Evolutionary conservation across 148 eudicot species (phyloP), one percentile per base, ranked within the genome.

Genomic region (Spergularia marina): DNA sequence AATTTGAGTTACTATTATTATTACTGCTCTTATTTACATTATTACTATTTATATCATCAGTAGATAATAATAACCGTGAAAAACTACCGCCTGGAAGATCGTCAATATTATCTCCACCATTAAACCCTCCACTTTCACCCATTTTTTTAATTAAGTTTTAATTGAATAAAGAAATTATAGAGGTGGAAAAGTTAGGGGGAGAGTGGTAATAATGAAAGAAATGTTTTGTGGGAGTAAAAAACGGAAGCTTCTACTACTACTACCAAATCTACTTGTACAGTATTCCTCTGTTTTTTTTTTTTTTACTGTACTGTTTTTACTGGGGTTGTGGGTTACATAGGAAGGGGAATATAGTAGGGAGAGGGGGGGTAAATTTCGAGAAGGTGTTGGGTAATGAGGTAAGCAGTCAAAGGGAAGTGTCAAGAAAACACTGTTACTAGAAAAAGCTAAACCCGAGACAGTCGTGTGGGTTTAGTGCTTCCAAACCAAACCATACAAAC

Each of bases 1-100:
- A 20, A 13, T 1, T 57, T 36, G n/a, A 13, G 20, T 39, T 65
- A 34, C 36, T 65, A 1, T 2, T 74, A 58, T 23, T 64, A 59
- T 44, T 44, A 44, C 49, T 44, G 49, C 10, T 44, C 36, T 30
- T 30, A 30, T 30, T 30, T 30, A 30, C 62, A 47, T 20, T 74
- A 58, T 23, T 58, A 66, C 71, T 77, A 25, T 79, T 75, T n/a
- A 39, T 53, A 16, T 58, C 13, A 55, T 79, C 17, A 11, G 68
- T n/a, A 69, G 83, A 76, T 21, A 80, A 74, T 18, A 83, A 75
- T 40, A 83, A 56, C 70, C 78, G 36, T 23, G 86, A 80, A 77
- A 80, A 80, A 62, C 86, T 83, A 41, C 83, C 86, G 2, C 76
- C 86, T 39, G 83, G 86, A 44, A 80, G 70, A 54, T 74, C 55